phyloP scores from a whole-genome alignment of 345 rosid species.

The Durio zibethinus region DNA sequence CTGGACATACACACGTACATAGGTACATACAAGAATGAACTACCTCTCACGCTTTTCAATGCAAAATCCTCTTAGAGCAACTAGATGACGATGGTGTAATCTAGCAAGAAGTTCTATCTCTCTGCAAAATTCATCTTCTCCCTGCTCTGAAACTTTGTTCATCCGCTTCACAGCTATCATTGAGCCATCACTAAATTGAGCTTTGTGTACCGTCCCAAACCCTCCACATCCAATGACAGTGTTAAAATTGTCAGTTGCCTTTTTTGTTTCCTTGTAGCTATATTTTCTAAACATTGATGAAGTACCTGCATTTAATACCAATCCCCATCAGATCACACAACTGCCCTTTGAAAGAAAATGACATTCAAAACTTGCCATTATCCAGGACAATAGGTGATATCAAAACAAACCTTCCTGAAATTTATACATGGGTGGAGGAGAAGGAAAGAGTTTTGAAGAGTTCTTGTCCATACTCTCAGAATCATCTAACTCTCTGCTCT shows the following conservation, averaged over 20 bases:
- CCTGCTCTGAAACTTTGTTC: conserved; percentile 79
- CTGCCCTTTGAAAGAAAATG: neutral
- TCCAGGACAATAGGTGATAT: conserved; percentile 8
- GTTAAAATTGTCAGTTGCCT: conserved; percentile 71
- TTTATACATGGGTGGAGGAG: conserved; percentile 48
- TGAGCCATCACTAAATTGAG: conserved; percentile 66
- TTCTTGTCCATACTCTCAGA: conserved; percentile 41
- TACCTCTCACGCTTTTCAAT: conserved; percentile 70
- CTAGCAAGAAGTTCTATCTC: conserved; percentile 95
- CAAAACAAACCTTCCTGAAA: conserved; percentile 59
- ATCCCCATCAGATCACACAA: neutral
- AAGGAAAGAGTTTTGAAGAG: conserved; percentile 46
- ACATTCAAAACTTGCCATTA: neutral
- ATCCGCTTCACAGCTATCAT: conserved; percentile 71
- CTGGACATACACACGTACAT: neutral
- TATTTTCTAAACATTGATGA: conserved; percentile 62
- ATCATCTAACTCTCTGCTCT: conserved; percentile 58
- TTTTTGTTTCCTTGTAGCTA: conserved; percentile 77
- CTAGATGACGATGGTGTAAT: conserved; percentile 95
- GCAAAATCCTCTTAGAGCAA: conserved; percentile 89
- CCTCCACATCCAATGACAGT: conserved; percentile 81
- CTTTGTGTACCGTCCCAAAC: conserved; percentile 85
- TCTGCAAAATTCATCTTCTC: conserved; percentile 75
- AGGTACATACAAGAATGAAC: conserved; percentile 9
- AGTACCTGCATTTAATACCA: conserved; percentile 45